These are phyloP conservation scores for Curvularia spicifera DNA, from an alignment of 2,329 filamentous ascomycete species.

Conservation along the genomic window DNA sequence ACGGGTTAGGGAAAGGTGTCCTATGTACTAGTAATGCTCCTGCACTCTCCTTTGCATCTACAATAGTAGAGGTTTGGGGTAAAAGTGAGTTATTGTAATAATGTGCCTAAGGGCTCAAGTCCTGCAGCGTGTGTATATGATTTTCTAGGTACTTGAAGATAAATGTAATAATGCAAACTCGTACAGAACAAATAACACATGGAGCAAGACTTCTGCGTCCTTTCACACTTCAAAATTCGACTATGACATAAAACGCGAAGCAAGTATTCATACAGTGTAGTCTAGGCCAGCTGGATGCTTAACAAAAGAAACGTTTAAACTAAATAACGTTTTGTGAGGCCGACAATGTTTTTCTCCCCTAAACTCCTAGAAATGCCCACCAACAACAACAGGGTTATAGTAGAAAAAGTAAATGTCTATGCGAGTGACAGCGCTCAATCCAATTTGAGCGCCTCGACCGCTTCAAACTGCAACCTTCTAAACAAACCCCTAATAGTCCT, in stretches of 20 bases:
- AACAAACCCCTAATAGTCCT: slow-evolving; percentile 29
- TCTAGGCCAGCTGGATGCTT: not conserved
- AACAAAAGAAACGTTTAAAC: not conserved
- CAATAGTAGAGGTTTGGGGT: too few species aligned
- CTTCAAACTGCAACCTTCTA: slow-evolving; percentile 37
- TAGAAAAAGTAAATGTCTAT: not conserved
- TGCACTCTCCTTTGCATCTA: too few species aligned
- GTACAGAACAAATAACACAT: not conserved
- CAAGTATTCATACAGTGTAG: not conserved
- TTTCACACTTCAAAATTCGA: not conserved
- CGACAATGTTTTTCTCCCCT: not conserved
- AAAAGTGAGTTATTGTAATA: too few species aligned
- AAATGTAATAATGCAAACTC: not conserved
- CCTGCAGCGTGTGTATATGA: not conserved
- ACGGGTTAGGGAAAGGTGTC: too few species aligned
- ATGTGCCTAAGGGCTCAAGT: not conserved
- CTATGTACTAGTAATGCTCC: too few species aligned
- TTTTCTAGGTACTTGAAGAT: not conserved
- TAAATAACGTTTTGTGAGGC: not conserved
- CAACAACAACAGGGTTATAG: not conserved
- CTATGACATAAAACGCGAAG: not conserved
- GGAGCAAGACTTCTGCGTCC: not conserved
- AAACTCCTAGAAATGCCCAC: slow-evolving; percentile 6
- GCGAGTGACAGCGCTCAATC: not conserved
- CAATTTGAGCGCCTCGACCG: slow-evolving; percentile 26